phyloP scores from a whole-genome alignment of 108 stramenopile genomes.

The Epithemia pelagica region DNA sequence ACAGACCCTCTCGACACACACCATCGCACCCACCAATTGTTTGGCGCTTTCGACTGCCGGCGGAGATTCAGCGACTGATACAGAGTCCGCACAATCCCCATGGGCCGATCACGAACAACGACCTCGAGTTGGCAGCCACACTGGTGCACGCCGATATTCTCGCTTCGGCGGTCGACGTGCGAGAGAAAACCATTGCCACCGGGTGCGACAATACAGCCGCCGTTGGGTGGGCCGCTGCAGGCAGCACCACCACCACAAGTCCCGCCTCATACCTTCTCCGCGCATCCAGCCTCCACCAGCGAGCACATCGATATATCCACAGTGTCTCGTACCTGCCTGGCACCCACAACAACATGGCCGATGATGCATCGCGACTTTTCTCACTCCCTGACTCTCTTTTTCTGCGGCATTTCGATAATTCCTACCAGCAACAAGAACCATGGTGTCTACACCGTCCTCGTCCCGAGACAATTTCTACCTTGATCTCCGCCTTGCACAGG shows the following conservation, averaged over 20 bases:
- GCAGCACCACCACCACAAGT: conserved; percentile 20
- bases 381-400: conserved; percentile 16
- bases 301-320: conserved; percentile 23
- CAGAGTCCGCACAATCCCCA: conserved; percentile 19
- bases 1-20: neutral
- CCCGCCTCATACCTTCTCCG: conserved; percentile 39
- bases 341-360: conserved; percentile 17
- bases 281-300: conserved; percentile 27
- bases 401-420: conserved; percentile 17
- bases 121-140: conserved; percentile 33
- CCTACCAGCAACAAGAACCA: conserved; percentile 21
- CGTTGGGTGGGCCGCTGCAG: conserved; percentile 30
- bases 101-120: conserved; percentile 29
- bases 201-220: conserved; percentile 33
- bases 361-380: conserved; percentile 18
- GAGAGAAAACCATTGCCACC: conserved; percentile 21
- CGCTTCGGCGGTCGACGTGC: conserved; percentile 17
- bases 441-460: conserved; percentile 17
- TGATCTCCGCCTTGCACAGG: conserved; percentile 23
- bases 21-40: conserved; percentile 18
- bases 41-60: conserved; percentile 30
- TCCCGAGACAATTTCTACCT: conserved; percentile 8
- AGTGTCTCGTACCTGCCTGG: conserved; percentile 24
- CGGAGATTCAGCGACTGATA: conserved; percentile 8
- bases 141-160: conserved; percentile 37